Conservation (phyloP, 2,329 filamentous ascomycete species). For the Bipolaris oryzae region DNA sequence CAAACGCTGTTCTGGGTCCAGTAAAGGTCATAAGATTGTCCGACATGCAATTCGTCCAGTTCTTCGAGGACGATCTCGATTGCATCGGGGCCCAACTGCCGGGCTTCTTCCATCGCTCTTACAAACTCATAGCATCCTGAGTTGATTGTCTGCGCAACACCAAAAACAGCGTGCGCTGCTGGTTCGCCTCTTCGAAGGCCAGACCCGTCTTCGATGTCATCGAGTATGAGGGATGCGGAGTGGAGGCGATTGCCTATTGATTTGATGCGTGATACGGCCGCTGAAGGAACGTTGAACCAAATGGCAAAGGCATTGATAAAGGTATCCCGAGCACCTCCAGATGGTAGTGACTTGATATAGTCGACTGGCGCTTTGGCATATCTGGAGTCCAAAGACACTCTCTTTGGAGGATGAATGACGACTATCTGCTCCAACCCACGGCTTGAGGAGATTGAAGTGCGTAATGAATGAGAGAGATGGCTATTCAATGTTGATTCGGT, state of each 20-base stretch:
- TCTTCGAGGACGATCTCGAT: background rate
- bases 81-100: background rate
- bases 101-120: background rate
- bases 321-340: background rate
- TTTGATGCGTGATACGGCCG: background rate
- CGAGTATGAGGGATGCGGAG: background rate
- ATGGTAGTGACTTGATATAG: background rate
- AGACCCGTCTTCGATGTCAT: slow-evolving; percentile 2
- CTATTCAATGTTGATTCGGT: background rate
- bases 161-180: background rate
- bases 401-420: background rate
- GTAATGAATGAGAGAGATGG: background rate
- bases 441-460: background rate
- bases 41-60: background rate
- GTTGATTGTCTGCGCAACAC: background rate
- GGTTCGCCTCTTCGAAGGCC: background rate
- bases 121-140: background rate
- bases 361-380: background rate
- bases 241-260: background rate
- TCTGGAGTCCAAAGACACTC: background rate
- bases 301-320: background rate
- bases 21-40: background rate
- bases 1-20: background rate
- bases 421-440: background rate
- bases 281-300: background rate